phyloP scores from a whole-genome alignment of 495 filamentous ascomycete species.

The Delitschia confertaspora region DNA sequence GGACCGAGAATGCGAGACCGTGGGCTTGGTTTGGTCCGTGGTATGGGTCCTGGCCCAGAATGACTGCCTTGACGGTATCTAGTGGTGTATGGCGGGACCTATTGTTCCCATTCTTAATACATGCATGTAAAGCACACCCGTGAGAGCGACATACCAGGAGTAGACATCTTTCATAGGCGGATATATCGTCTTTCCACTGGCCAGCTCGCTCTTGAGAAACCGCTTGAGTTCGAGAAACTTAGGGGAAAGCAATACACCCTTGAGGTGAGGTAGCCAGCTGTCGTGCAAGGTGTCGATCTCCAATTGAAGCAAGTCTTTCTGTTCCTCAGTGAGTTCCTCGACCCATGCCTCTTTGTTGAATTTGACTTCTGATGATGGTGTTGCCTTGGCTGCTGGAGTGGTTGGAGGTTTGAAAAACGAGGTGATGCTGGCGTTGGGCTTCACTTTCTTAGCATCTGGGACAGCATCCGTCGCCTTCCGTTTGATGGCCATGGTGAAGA shows the following conservation, averaged over 20 bases:
- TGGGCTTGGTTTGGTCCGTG: constrained; percentile 94
- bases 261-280: constrained; percentile 79
- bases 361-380: constrained; percentile 36
- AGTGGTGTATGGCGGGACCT: constrained; percentile 91
- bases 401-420: constrained; percentile 57
- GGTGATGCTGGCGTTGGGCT: constrained; percentile 54
- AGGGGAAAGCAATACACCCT: constrained; percentile 65
- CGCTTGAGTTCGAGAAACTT: constrained; percentile 81
- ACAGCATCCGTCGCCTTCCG: constrained; percentile 53
- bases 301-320: constrained; percentile 68
- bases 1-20: constrained; percentile 89
- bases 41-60: constrained; percentile 94
- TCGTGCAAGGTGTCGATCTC: constrained; percentile 89
- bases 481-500: constrained; percentile 46
- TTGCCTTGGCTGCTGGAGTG: constrained; percentile 26
- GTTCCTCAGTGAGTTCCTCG: constrained; percentile 65
- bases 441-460: constrained; percentile 59
- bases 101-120: constrained; percentile 1
- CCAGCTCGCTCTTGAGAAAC: constrained; percentile 72
- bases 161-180: constrained; percentile 87
- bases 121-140: not conserved
- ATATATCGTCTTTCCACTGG: constrained; percentile 65
- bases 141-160: constrained; percentile 56
- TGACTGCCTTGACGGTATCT: constrained; percentile 73
- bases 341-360: constrained; percentile 90